phyloP scores from a whole-genome alignment of 257 asterid species.

The Scutellaria barbata region DNA sequence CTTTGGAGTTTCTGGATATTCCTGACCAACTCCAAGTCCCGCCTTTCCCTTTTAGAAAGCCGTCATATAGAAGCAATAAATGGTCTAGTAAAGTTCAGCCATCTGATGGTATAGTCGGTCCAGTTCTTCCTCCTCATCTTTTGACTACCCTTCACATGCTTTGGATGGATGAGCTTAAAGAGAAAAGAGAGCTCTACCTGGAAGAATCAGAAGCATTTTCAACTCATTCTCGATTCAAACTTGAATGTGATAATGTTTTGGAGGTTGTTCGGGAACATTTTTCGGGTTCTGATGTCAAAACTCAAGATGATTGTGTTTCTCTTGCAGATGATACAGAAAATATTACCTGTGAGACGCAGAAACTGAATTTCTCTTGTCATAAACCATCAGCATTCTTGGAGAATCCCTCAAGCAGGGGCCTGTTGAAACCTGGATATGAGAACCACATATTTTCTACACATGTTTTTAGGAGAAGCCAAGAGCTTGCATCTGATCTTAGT shows the following conservation, averaged over 20 bases:
- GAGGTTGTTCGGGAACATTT: slow-evolving; percentile 50
- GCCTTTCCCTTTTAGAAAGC: slow-evolving; percentile 51
- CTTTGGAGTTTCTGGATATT: slow-evolving; percentile 51
- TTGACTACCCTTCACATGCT: slow-evolving; percentile 55
- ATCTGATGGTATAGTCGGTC: slow-evolving; percentile 47
- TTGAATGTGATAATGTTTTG: slow-evolving; percentile 52
- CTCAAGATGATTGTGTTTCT: slow-evolving; percentile 48
- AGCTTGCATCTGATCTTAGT: slow-evolving; percentile 35
- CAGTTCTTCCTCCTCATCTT: slow-evolving; percentile 61
- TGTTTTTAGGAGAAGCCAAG: slow-evolving; percentile 47
- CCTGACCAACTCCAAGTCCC: slow-evolving; percentile 47
- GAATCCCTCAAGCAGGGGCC: slow-evolving; percentile 29
- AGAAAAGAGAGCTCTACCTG: slow-evolving; percentile 31
- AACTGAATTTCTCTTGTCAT: slow-evolving; percentile 45
- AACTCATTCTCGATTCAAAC: slow-evolving; percentile 46
- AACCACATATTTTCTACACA: slow-evolving; percentile 42
- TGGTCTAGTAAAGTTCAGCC: slow-evolving; percentile 53
- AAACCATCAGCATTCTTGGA: slow-evolving; percentile 47
- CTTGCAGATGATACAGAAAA: slow-evolving; percentile 63
- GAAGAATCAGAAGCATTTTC: slow-evolving; percentile 52
- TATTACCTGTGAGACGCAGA: slow-evolving; percentile 30
- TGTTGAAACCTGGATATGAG: slow-evolving; percentile 34
- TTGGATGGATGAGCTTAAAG: slow-evolving; percentile 42
- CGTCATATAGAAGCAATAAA: slow-evolving; percentile 54
- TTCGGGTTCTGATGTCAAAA: slow-evolving; percentile 36